A percentile compares a stretch with the other conserved stretches of the same genome.
phyloP scores from a whole-genome alignment of 768 basidiomycete species.

The Hydnum rufescens region DNA sequence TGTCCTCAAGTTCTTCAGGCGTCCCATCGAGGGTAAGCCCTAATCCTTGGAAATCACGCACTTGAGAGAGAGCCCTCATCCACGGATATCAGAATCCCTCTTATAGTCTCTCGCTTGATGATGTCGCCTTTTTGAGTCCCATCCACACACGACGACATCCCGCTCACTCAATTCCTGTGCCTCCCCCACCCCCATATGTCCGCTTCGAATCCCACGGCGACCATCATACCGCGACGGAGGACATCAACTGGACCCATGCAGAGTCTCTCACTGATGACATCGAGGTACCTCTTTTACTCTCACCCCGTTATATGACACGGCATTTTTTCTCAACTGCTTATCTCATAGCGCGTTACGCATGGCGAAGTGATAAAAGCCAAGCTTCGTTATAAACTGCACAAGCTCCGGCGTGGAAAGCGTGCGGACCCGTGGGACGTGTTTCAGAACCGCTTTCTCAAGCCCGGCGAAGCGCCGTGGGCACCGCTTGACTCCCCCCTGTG shows the following conservation, averaged over 20 bases:
- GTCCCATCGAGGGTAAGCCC: too few species aligned
- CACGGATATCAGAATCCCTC: too few species aligned
- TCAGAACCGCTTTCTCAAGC: background rate
- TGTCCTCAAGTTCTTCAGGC: too few species aligned
- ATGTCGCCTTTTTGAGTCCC: too few species aligned
- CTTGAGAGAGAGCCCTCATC: too few species aligned
- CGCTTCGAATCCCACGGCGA: background rate
- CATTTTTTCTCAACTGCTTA: background rate
- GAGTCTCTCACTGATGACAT: background rate
- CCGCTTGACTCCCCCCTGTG: background rate
- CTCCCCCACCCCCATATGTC: background rate
- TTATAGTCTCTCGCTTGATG: too few species aligned
- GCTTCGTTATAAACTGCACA: slow-evolving; percentile 1
- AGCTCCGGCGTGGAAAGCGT: background rate
- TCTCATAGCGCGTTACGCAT: background rate
- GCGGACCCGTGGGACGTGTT: background rate
- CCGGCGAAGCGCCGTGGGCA: background rate
- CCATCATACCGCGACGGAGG: background rate
- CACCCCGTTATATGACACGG: background rate
- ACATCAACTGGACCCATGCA: background rate
- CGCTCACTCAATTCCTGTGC: too few species aligned
- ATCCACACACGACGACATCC: too few species aligned
- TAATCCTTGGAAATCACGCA: too few species aligned
- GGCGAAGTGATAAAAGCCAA: slow-evolving; percentile 1
- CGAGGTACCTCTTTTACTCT: background rate